Evolutionary conservation across 2,329 filamentous ascomycete genomes (phyloP).

Genomic region (Coleophoma crateriformis): DNA sequence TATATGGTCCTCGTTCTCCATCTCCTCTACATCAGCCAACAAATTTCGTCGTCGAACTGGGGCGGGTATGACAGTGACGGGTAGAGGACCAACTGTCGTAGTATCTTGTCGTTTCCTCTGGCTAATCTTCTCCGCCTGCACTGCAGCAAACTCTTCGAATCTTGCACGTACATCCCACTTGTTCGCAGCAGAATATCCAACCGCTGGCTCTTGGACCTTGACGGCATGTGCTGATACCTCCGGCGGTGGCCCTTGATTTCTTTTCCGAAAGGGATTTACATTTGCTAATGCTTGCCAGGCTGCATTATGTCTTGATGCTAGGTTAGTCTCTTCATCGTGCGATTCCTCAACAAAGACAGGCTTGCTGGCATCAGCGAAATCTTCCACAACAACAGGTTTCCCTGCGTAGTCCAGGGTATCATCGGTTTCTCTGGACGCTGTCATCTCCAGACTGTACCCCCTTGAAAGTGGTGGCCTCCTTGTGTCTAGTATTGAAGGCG

Average conservation of each 20-base stretch:
- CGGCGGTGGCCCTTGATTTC: slow-evolving; percentile 20
- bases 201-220: slow-evolving; percentile 10
- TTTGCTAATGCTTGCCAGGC: slow-evolving; percentile 16
- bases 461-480: slow-evolving; percentile 6
- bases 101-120: slow-evolving; percentile 47
- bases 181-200: slow-evolving; percentile 10
- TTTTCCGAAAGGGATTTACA: slow-evolving; percentile 21
- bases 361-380: slow-evolving; percentile 7
- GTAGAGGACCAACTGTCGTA: slow-evolving; percentile 48
- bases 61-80: slow-evolving; percentile 56
- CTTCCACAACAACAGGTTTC: slow-evolving; percentile 18
- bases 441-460: slow-evolving; percentile 18
- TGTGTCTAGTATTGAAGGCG: slow-evolving; percentile 10
- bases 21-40: slow-evolving; percentile 49
- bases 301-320: slow-evolving; percentile 1
- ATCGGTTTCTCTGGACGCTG: slow-evolving; percentile 6
- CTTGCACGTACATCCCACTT: slow-evolving; percentile 52
- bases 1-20: slow-evolving; percentile 10
- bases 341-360: slow-evolving; percentile 7
- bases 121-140: slow-evolving; percentile 53
- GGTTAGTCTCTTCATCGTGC: slow-evolving; percentile 7
- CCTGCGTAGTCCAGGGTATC: slow-evolving; percentile 17
- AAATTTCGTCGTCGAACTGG: slow-evolving; percentile 53
- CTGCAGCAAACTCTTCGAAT: slow-evolving; percentile 55
- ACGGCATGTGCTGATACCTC: slow-evolving; percentile 23